These are phyloP conservation scores for Phycomyces blakesleeanus DNA, from an alignment of 192 early-diverging fungal genomes.

Conservation along the genomic window DNA sequence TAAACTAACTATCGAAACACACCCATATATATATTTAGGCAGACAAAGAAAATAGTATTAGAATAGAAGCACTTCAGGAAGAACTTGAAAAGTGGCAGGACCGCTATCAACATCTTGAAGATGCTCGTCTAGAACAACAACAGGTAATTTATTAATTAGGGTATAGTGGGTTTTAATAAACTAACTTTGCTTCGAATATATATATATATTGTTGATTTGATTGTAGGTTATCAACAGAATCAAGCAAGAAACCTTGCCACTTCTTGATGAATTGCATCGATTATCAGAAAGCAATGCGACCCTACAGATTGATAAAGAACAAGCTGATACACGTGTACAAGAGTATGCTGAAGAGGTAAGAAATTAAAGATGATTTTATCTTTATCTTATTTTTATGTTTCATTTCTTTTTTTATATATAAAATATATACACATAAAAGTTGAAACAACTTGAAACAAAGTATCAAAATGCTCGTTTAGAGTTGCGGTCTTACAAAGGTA, in stretches of 20 bases:
- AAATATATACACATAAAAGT: neutral
- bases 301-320: constrained; percentile 47
- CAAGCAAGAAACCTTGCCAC: constrained; percentile 60
- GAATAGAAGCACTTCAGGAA: constrained; percentile 22
- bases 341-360: constrained; percentile 44
- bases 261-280: constrained; percentile 66
- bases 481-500: constrained; percentile 55
- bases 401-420: too few species aligned
- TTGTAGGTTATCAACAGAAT: constrained; percentile 67
- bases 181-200: too few species aligned
- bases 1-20: too few species aligned
- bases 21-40: neutral
- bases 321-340: constrained; percentile 41
- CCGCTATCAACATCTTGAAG: constrained; percentile 58
- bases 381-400: neutral
- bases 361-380: constrained; percentile 7
- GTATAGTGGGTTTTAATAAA: too few species aligned
- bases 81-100: constrained; percentile 22
- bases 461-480: constrained; percentile 48
- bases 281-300: constrained; percentile 62
- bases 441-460: constrained; percentile 38
- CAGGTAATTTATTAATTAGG: constrained; percentile 42
- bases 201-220: too few species aligned
- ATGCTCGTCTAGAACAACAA: constrained; percentile 68
- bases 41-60: constrained; percentile 2